Base-by-base conservation (phyloP, 148 eudicot genomes). In the Persicaria maculosa region DNA sequence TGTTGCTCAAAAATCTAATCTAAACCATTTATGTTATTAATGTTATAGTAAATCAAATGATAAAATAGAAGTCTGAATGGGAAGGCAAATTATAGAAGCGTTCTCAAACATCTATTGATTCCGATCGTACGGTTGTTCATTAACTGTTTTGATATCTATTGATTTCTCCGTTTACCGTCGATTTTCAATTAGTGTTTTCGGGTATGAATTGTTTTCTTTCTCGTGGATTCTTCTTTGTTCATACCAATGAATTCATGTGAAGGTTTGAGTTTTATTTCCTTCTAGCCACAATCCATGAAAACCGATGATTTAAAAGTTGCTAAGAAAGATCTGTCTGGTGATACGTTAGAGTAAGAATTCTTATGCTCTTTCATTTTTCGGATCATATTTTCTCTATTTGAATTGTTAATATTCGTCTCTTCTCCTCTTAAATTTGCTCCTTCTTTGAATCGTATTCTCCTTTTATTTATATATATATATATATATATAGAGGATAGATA, bases 251-350 rank as follows among this genome's bases (percentile, higher is more conserved):
- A 76, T 78, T 81, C 80, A 14, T 59, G 59, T 54, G 45, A 50
- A 25, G 8, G 8, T 52, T 77, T 48, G 57, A 58, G 75, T 75
- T 81, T 76, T 77, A 44, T n/a, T 44, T 68, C 48, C 59, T 69
- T 71, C 7, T 62, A 83, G 48, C 16, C 67, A 69, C 81, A 67
- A 17, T 8, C 31, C 40, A 22, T 58, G 9, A 74, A 79, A 74
- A 47, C 81, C 71, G 84, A 81, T 67, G 84, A 75, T 65, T 50
- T 70, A 76, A 88, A 86, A n/a, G 72, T 80, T 16, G 85, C 80
- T 10, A 89, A 86, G 80, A 81, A 72, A 47, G 86, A 85, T 19
- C 91, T 89, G 16, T 76, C 83, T 43, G 85, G 86, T 74, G 88
- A 64, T 88, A 88, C 68, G 57, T 84, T 75, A 81, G 86, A 86